phyloP scores from a whole-genome alignment of 1,284 basidiomycete genomes.

The Ceratobasidium sp. region DNA sequence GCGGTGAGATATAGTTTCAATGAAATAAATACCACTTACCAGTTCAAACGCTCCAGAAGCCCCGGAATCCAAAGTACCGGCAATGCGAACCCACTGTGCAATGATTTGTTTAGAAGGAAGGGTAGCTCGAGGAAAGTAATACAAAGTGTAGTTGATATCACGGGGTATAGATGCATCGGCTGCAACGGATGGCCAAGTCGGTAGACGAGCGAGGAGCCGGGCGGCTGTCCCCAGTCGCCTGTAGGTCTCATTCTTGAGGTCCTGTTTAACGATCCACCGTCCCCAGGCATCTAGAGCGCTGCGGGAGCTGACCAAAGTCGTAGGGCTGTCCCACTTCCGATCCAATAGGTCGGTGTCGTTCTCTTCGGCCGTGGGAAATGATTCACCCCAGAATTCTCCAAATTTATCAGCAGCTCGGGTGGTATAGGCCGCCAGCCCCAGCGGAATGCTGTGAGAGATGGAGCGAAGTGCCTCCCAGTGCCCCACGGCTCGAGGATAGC shows the following conservation, averaged over 20 bases:
- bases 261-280: neutral
- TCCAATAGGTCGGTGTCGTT: neutral
- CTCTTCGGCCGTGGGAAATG: neutral
- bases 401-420: neutral
- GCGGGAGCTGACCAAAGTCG: neutral
- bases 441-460: neutral
- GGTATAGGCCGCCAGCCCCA: neutral
- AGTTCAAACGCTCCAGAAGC: neutral
- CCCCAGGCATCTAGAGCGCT: neutral
- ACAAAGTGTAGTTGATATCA: too few species aligned
- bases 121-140: neutral
- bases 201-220: too few species aligned
- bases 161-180: too few species aligned
- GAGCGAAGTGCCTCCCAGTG: neutral
- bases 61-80: neutral
- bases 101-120: neutral
- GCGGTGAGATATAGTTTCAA: too few species aligned
- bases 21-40: too few species aligned
- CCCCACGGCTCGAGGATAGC: neutral
- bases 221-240: neutral
- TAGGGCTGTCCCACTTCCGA: neutral
- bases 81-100: too few species aligned
- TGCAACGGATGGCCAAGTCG: too few species aligned
- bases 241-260: neutral
- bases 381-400: neutral